phyloP scores from a whole-genome alignment of 192 early-diverging fungal species.

The Haplosporangium gracile region DNA sequence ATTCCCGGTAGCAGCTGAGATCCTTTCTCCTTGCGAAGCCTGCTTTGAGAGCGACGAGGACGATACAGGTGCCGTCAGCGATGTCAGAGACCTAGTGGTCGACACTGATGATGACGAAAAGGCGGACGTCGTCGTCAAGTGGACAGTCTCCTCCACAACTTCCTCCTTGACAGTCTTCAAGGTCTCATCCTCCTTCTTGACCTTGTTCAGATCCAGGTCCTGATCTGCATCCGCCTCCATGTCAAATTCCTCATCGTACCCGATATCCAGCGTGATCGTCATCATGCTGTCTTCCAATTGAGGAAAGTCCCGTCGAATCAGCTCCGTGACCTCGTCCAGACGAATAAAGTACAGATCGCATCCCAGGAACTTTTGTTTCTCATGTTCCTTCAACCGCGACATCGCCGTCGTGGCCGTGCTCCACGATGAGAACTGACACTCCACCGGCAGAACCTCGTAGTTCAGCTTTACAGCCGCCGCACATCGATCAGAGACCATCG shows the following conservation, averaged over 20 bases:
- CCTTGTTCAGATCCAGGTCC: neutral
- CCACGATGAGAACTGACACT: conserved; percentile 46
- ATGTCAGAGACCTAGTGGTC: neutral
- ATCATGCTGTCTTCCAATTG: conserved; percentile 76
- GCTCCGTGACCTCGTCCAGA: conserved; percentile 70
- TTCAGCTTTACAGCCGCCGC: conserved; percentile 56
- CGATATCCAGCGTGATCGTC: conserved; percentile 77
- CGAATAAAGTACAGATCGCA: conserved; percentile 74
- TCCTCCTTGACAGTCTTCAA: conserved; percentile 37
- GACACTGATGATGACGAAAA: neutral
- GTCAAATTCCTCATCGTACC: conserved; percentile 54
- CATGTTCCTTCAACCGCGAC: conserved; percentile 65
- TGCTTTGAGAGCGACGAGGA: neutral
- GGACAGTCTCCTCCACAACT: neutral
- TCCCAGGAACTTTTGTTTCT: conserved; percentile 72
- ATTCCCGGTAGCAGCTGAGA: neutral
- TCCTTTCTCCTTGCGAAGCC: neutral
- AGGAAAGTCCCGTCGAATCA: conserved; percentile 74
- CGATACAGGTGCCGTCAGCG: neutral
- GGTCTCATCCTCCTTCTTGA: conserved; percentile 1
- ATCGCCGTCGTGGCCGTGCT: conserved; percentile 46
- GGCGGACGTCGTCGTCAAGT: neutral
- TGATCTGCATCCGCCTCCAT: conserved; percentile 37
- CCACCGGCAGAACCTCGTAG: conserved; percentile 43
- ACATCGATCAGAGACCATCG: conserved; percentile 68